Percentiles rank a stretch among this genome's conserved stretches.
Evolutionary conservation across 1,139 yeast species (phyloP).

Genomic region (Taphrina communis): DNA sequence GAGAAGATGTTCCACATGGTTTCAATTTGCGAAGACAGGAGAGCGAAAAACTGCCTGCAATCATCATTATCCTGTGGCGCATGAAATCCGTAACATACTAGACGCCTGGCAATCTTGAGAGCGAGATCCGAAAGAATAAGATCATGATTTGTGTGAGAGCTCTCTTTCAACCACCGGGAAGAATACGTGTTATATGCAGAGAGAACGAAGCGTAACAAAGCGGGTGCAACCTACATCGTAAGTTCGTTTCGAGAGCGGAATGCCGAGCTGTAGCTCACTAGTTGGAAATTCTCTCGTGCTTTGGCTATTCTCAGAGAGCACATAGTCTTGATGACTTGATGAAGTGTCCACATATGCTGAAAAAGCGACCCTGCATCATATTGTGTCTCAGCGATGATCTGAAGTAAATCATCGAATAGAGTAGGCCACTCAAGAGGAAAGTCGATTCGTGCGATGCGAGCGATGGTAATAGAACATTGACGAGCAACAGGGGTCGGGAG

Average conservation of each 20-base stretch:
- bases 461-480: constrained; percentile 79
- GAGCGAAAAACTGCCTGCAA: constrained; percentile 64
- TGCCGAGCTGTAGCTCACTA: constrained; percentile 53
- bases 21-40: constrained; percentile 67
- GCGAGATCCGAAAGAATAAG: constrained; percentile 75
- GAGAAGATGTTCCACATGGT: constrained; percentile 60
- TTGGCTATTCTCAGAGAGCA: constrained; percentile 82
- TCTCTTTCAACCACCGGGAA: constrained; percentile 48
- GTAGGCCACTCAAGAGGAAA: constrained; percentile 88
- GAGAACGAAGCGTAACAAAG: not conserved
- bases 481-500: constrained; percentile 75
- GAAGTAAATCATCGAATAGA: constrained; percentile 62
- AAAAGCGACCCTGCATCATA: constrained; percentile 61
- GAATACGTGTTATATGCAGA: constrained; percentile 9
- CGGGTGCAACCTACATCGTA: constrained; percentile 14
- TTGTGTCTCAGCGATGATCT: constrained; percentile 1
- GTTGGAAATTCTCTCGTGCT: constrained; percentile 77
- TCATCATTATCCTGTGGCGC: constrained; percentile 66
- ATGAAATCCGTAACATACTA: constrained; percentile 78
- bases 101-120: constrained; percentile 73
- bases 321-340: constrained; percentile 76
- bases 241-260: not conserved
- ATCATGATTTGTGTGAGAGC: constrained; percentile 47
- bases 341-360: constrained; percentile 69
- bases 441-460: constrained; percentile 79